Evolutionary conservation across 768 basidiomycete species (phyloP), one percentile per base, ranked within the genome.

Genomic region (Dacryopinax primogenitus): DNA sequence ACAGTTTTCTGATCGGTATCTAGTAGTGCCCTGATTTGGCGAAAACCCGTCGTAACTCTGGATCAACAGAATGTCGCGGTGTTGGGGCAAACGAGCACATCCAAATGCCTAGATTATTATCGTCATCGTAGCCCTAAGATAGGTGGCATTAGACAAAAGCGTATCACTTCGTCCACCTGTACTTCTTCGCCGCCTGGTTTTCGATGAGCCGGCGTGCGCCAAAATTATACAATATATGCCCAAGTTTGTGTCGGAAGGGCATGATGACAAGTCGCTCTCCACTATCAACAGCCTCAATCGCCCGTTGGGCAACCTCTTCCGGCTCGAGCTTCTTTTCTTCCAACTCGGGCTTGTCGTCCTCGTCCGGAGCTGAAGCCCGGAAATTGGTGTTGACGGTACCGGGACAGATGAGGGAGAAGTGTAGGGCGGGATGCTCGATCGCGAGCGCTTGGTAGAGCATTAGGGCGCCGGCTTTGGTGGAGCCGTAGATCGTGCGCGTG

Each of bases 381-480:
- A 92, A 92, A 69, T 81, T 78, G 36, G 89, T 88, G 45, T 67
- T 64, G 33, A 92, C 81, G 12, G 88, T 90, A 34, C 79, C 79
- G 7, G 89, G 88, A 1, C 90, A 72, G 69, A 87, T 70, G 65
- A 78, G 77, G 0, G 84, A 79, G 73, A 90, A 91, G 0, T 74
- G 51, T 68, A 93, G 82, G 1, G 74, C 71, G 4, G 88, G 87
- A 67, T 92, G 86, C 69, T 92, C 91, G 66, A 91, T 87, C 2
- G 90, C 77, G 33, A 92, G 83, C 0, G 86, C 79, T 73, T 89
- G 88, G 73, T 85, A 92, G 65, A 93, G 83, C 3, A 86, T 68
- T 32, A 90, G 81, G 0, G 87, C 84, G 0, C 92, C 88, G 1
- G 86, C 79, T 73, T 97, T 96, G 11, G 87, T 89, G 1, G 91